Evolutionary conservation across 2,329 filamentous ascomycete genomes (phyloP), one percentile per base, ranked within the genome.

Genomic region (Botrytis fragariae): DNA sequence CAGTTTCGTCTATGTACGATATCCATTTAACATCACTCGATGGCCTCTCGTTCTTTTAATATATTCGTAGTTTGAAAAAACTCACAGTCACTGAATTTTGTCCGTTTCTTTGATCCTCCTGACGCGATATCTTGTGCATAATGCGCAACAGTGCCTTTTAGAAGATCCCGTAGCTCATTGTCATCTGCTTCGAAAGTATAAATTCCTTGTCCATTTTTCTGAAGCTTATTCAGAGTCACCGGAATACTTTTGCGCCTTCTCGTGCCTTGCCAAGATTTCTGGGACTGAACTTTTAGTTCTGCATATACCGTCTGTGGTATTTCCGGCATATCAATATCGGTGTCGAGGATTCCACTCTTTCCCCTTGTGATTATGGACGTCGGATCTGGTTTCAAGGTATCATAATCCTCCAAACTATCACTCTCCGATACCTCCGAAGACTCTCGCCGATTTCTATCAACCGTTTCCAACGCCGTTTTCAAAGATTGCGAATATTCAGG

Each of bases 71-170:
- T 5, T 57, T 10, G 35, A 48, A 57, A 72, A 4, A 10, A 60
- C 63, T 69, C 29, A 72, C 71, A 83, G 78, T 92, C 84, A 71
- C 82, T 79, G 76, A 86, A 84, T 75, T 80, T 81, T 35, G 74
- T 77, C 39, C 77, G 74, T 22, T 78, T 77, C 65, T 78, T 80
- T 16, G 74, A 70, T 51, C 69, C 60, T n/a, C 73, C 70, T 12
- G 77, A 76, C 44, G 77, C 74, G 62, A 75, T 76, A 69, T 79
- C 77, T 78, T 78, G 63, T 25, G 68, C 48, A 72, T 65, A 73
- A 32, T 77, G 76, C 63, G 79, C 78, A 22, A 79, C 74, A 8
- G 77, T 78, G 32, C 73, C 44, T 42, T 69, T 77, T 57, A 80
- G 62, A 48, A 79, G 78, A n/a, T 80, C 76, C 39, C 74, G 75